Conservation (phyloP, 805 yeast genomes). For the Suhomyces prunicola region DNA sequence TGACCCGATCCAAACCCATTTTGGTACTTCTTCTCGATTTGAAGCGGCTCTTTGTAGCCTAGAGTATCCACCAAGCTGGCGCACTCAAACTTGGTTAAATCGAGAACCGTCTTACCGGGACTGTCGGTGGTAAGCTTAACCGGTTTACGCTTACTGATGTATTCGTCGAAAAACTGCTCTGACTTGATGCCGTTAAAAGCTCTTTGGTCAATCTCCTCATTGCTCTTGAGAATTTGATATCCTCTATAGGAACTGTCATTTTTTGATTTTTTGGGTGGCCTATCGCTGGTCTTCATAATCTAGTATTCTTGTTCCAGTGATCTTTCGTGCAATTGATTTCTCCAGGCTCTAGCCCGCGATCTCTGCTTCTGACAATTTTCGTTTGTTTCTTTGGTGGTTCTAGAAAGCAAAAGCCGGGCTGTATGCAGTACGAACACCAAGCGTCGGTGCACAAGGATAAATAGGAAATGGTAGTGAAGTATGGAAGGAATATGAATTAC, state of each 20-base stretch:
- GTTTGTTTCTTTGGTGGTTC: neutral
- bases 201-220: neutral
- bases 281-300: neutral
- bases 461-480: neutral
- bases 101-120: neutral
- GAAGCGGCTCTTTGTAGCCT: conserved; percentile 34
- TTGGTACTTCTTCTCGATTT: conserved; percentile 55
- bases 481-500: neutral
- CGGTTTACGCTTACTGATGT: conserved; percentile 46
- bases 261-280: neutral
- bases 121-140: conserved; percentile 32
- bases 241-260: neutral
- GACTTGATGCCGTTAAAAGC: neutral
- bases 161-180: conserved; percentile 34
- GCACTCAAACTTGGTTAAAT: conserved; percentile 3
- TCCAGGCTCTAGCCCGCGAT: neutral
- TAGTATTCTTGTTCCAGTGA: neutral
- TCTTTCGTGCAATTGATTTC: neutral
- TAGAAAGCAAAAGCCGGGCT: neutral
- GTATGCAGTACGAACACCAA: neutral
- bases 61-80: conserved; percentile 34
- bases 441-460: neutral
- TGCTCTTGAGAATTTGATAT: neutral
- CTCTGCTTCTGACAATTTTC: neutral
- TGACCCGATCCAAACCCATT: conserved; percentile 72